phyloP scores from a whole-genome alignment of 2,329 filamentous ascomycete genomes.

The Xylariaceae sp. region DNA sequence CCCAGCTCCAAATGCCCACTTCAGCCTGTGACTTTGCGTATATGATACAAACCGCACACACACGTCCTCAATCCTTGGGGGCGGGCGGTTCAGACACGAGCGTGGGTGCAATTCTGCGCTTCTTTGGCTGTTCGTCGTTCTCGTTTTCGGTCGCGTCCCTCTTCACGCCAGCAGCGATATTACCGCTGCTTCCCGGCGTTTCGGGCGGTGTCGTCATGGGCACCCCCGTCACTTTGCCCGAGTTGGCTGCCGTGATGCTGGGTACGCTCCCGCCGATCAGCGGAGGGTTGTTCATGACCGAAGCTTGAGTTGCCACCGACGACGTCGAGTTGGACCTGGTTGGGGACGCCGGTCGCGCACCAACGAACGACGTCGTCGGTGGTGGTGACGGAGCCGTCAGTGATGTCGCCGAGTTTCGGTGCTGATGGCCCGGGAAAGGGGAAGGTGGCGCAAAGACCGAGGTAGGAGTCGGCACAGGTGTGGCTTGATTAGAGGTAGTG shows the following conservation, averaged over 20 bases:
- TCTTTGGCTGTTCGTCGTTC: constrained; percentile 60
- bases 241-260: constrained; percentile 70
- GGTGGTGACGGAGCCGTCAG: constrained; percentile 58
- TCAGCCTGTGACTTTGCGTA: not conserved
- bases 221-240: constrained; percentile 59
- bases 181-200: constrained; percentile 67
- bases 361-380: constrained; percentile 55
- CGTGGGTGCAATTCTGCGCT: constrained; percentile 68
- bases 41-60: constrained; percentile 1
- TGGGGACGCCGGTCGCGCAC: constrained; percentile 71
- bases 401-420: constrained; percentile 58
- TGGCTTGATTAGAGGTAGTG: constrained; percentile 58
- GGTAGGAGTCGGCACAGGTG: constrained; percentile 70
- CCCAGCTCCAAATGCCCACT: constrained; percentile 8
- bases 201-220: constrained; percentile 88
- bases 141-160: constrained; percentile 57
- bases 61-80: too few relatives aligned
- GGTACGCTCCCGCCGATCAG: constrained; percentile 77
- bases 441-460: constrained; percentile 60
- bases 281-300: constrained; percentile 72
- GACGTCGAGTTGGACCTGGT: constrained; percentile 83
- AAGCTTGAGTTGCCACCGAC: constrained; percentile 68
- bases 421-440: constrained; percentile 54
- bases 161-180: constrained; percentile 48
- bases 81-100: constrained; percentile 40